Evolutionary conservation across 2,329 filamentous ascomycete genomes (phyloP), one percentile per base, ranked within the genome.

Genomic region (Epichloe sp.): DNA sequence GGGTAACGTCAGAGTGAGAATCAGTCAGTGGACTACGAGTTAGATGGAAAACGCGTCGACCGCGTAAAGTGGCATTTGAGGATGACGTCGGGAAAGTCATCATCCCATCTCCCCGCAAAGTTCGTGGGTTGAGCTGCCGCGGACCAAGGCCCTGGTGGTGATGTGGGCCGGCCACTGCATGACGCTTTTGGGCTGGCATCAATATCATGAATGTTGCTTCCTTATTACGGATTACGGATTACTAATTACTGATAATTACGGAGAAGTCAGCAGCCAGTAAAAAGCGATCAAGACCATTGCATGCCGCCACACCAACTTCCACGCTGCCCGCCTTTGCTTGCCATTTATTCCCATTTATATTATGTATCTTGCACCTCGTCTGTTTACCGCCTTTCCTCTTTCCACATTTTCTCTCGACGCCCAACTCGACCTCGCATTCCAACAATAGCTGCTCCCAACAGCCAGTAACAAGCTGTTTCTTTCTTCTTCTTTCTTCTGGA

Each of bases 351-450:
- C 23, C 23, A 26, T 7, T 26, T 26, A 7, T 26, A 7, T 26
- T 23, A 48, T 48, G 6, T 35, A 21, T 43, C 47, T 50, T 47
- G 34, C 11, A 36, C 26, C 37, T 42, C 36, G 17, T 31, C 38
- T 34, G 38, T 43, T 47, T 26, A 47, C 49, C 44, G 49, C 38
- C 49, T 47, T 43, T 36, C 38, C 19, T 37, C 40, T 44, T 44
- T 15, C 38, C 45, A 35, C 21, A 11, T 19, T 36, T 42, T 34
- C 23, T 34, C 42, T 45, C 48, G n/a, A 36, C 43, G 19, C 43
- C 42, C 42, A 43, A 43, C 47, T 21, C 14, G 17, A 35, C 23
- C 40, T 41, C 12, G 34, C 21, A 34, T 35, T 14, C 3, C 7
- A 31, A 11, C 26, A 10, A 6, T 19, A 17, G 21, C 35, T 23